A percentile compares a stretch with the other conserved stretches of the same genome.
Evolutionary conservation across 2,329 filamentous ascomycete species (phyloP).

Genomic region (Microcera coccophila): DNA sequence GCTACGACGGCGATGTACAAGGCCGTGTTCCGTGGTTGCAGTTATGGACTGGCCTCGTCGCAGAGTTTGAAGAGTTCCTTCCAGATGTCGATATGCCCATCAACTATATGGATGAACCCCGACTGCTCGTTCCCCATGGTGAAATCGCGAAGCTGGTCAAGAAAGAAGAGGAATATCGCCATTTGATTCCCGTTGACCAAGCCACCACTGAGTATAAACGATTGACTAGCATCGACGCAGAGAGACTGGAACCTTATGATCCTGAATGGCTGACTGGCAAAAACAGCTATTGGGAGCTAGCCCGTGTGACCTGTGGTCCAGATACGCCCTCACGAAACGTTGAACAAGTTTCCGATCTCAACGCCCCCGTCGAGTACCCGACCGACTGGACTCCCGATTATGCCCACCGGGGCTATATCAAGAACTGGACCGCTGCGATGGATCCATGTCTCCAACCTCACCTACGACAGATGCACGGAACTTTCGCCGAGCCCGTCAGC

Average conservation of each 20-base stretch:
- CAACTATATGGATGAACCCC: slow-evolving; percentile 61
- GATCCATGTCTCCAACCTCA: slow-evolving; percentile 59
- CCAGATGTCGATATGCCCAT: slow-evolving; percentile 66
- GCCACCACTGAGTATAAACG: slow-evolving; percentile 44
- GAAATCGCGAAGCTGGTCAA: slow-evolving; percentile 49
- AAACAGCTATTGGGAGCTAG: slow-evolving; percentile 57
- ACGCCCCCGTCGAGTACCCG: slow-evolving; percentile 32
- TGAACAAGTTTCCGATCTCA: slow-evolving; percentile 29
- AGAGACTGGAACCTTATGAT: slow-evolving; percentile 36
- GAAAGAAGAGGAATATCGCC: slow-evolving; percentile 43
- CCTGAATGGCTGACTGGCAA: slow-evolving; percentile 46
- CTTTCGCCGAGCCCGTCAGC: slow-evolving; percentile 52
- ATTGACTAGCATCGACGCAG: slow-evolving; percentile 35
- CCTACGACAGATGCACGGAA: slow-evolving; percentile 49
- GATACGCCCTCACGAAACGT: slow-evolving; percentile 45
- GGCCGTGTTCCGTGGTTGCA: slow-evolving; percentile 43
- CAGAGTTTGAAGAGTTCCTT: slow-evolving; percentile 49
- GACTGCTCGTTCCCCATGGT: slow-evolving; percentile 58
- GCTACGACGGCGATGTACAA: slow-evolving; percentile 36
- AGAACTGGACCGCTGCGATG: slow-evolving; percentile 55
- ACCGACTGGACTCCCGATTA: slow-evolving; percentile 34
- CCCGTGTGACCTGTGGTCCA: slow-evolving; percentile 54
- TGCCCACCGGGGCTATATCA: slow-evolving; percentile 46
- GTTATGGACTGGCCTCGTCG: slow-evolving; percentile 47
- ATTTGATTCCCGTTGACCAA: slow-evolving; percentile 39